phyloP scores from a whole-genome alignment of 305 asterid genomes.

The Fraxinus velutina region DNA sequence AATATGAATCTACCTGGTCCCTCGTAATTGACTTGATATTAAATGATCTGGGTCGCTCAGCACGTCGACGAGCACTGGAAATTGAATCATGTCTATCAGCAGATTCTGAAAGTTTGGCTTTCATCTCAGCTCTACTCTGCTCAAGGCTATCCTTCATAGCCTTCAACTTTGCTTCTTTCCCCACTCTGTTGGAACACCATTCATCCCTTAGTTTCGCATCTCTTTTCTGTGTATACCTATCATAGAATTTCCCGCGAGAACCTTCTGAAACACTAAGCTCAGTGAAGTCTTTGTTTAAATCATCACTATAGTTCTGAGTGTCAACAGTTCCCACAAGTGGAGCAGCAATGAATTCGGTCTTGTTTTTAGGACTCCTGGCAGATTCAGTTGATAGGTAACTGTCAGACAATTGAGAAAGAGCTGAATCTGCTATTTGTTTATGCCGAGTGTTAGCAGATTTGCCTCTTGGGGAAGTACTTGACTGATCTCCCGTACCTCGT shows the following conservation, averaged over 20 bases:
- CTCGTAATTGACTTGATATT: slow-evolving; percentile 51
- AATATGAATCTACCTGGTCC: slow-evolving; percentile 68
- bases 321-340: slow-evolving; percentile 32
- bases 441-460: slow-evolving; percentile 39
- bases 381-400: slow-evolving; percentile 31
- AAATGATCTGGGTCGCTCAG: slow-evolving; percentile 77
- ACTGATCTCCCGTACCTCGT: slow-evolving; percentile 62
- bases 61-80: slow-evolving; percentile 51
- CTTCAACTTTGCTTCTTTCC: slow-evolving; percentile 81
- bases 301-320: slow-evolving; percentile 42
- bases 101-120: slow-evolving; percentile 59
- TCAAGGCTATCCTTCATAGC: slow-evolving; percentile 83
- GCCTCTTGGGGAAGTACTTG: slow-evolving; percentile 45
- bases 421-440: slow-evolving; percentile 35
- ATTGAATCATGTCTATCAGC: slow-evolving; percentile 45
- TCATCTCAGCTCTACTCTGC: slow-evolving; percentile 71
- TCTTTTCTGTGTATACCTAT: slow-evolving; percentile 68
- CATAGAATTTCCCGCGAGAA: slow-evolving; percentile 77
- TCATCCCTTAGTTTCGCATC: slow-evolving; percentile 84
- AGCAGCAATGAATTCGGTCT: slow-evolving; percentile 30
- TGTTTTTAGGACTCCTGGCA: slow-evolving; percentile 40
- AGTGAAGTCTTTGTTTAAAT: slow-evolving; percentile 43
- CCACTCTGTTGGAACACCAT: slow-evolving; percentile 74
- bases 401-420: slow-evolving; percentile 36
- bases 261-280: slow-evolving; percentile 59